Evolutionary conservation across 768 basidiomycete species (phyloP).

Genomic region (Macrocybe gigantea): DNA sequence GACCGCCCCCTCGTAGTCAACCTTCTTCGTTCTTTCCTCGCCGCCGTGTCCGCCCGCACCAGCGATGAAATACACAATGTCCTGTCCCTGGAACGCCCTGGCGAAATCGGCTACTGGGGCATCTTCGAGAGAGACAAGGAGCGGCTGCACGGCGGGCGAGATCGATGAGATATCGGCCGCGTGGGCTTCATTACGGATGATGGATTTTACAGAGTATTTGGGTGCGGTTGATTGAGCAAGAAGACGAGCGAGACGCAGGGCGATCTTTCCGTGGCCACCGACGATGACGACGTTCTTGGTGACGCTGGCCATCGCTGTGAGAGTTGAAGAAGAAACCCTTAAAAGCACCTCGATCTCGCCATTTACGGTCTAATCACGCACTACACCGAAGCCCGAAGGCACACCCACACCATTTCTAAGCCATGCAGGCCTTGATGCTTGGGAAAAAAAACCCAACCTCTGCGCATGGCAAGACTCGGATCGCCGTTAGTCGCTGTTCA

Average conservation of each 20-base stretch:
- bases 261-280: slow-evolving; percentile 24
- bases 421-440: no score
- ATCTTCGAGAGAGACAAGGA: slow-evolving; percentile 55
- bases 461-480: no score
- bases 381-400: no score
- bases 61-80: slow-evolving; percentile 40
- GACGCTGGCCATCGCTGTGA: neutral
- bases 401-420: no score
- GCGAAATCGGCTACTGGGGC: slow-evolving; percentile 39
- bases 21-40: slow-evolving; percentile 45
- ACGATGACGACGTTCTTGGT: neutral
- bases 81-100: slow-evolving; percentile 33
- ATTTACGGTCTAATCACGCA: no score
- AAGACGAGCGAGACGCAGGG: slow-evolving; percentile 41
- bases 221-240: slow-evolving; percentile 22
- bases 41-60: slow-evolving; percentile 57
- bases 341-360: no score
- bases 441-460: no score
- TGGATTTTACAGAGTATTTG: slow-evolving; percentile 43
- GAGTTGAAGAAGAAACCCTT: neutral
- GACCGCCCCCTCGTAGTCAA: slow-evolving; percentile 58
- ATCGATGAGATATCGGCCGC: slow-evolving; percentile 33
- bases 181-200: slow-evolving; percentile 47
- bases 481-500: no score
- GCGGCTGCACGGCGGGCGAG: slow-evolving; percentile 33